Evolutionary conservation across 148 eudicot species (phyloP).

Genomic region (Dysphania ambrosioides): DNA sequence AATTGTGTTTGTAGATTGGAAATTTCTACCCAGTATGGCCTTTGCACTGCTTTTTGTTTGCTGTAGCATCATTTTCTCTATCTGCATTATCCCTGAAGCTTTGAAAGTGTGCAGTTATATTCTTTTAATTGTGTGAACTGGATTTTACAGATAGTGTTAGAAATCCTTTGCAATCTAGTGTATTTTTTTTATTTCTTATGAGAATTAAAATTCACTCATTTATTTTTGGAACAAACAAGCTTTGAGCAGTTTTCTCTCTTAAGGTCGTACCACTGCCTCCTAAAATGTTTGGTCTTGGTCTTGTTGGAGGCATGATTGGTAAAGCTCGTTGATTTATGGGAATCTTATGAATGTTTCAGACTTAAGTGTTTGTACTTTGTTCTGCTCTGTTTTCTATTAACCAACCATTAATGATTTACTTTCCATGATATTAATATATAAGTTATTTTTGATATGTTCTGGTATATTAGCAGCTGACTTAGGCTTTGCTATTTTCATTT

Average conservation of each 20-base stretch:
- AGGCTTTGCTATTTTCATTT: neutral
- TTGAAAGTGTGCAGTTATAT: neutral
- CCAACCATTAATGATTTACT: neutral
- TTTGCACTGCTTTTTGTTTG: neutral
- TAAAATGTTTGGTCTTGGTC: too few relatives aligned
- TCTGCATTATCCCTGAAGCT: neutral
- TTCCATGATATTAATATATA: neutral
- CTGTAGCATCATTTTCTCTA: neutral
- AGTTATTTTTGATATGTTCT: neutral
- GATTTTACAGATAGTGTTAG: neutral
- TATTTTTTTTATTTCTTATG: too few relatives aligned
- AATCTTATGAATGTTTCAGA: neutral
- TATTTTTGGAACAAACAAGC: too few relatives aligned
- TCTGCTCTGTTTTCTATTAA: neutral
- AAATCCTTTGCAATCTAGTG: too few relatives aligned
- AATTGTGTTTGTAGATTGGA: too few relatives aligned
- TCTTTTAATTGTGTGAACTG: neutral
- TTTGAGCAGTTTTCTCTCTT: too few relatives aligned
- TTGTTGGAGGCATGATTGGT: too few relatives aligned
- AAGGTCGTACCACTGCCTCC: too few relatives aligned
- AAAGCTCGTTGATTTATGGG: neutral
- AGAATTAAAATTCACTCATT: too few relatives aligned
- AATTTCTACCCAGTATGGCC: neutral
- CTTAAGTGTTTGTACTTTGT: neutral
- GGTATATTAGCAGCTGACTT: neutral